Percentiles rank a stretch among this genome's conserved stretches.
These are phyloP conservation scores for Pseudevernia furfuracea DNA, from an alignment of 495 filamentous ascomycete genomes.

Conservation along the genomic window DNA sequence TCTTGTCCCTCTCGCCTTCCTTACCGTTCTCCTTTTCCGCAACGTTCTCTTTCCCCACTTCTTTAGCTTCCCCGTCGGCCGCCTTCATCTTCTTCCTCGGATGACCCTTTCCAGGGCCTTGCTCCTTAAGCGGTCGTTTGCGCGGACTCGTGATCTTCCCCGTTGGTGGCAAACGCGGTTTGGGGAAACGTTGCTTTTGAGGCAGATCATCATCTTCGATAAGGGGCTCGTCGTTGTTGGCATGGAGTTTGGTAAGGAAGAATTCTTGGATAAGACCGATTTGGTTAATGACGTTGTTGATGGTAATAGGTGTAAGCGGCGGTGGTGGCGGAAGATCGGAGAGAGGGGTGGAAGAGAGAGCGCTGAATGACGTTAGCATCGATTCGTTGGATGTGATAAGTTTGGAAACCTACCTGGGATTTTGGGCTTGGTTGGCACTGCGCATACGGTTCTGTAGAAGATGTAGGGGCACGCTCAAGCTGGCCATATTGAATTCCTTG, in stretches of 20 bases:
- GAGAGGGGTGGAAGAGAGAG: conserved; percentile 40
- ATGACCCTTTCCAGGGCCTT: conserved; percentile 56
- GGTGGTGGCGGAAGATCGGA: conserved; percentile 58
- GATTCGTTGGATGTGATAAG: conserved; percentile 15
- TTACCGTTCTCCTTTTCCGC: background rate
- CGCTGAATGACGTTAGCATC: conserved; percentile 26
- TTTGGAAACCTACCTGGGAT: conserved; percentile 48
- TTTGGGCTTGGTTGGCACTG: conserved; percentile 68
- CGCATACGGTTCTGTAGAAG: conserved; percentile 86
- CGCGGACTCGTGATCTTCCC: conserved; percentile 89
- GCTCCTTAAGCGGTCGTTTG: conserved; percentile 75
- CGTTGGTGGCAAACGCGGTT: conserved; percentile 85
- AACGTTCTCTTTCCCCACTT: conserved; percentile 19
- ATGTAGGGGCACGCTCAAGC: conserved; percentile 86
- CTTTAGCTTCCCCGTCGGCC: conserved; percentile 27
- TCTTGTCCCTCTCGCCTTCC: conserved; percentile 39
- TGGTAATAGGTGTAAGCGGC: conserved; percentile 69
- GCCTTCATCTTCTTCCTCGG: conserved; percentile 58
- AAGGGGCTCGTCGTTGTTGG: conserved; percentile 71
- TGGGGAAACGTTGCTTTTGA: conserved; percentile 80
- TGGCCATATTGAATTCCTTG: conserved; percentile 41
- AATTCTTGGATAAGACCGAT: conserved; percentile 83
- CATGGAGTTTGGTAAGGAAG: conserved; percentile 79
- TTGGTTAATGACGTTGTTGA: conserved; percentile 65
- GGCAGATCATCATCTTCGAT: conserved; percentile 95